Base-by-base conservation (phyloP, 2,329 filamentous ascomycete species). In the Cercospora sp. region DNA sequence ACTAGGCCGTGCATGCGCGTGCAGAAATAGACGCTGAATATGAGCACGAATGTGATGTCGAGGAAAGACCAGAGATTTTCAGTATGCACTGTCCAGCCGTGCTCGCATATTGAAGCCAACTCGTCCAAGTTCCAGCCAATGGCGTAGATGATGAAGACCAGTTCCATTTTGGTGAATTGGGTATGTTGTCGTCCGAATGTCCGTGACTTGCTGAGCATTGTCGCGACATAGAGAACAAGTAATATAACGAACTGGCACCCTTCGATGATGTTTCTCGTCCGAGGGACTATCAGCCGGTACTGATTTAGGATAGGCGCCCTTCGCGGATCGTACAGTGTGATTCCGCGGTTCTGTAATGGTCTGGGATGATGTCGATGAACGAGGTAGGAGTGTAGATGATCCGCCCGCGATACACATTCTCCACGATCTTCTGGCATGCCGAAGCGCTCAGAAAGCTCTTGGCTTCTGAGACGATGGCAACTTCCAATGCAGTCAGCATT, bases 21-120 rank as follows among this genome's bases (percentile, higher is more conserved):
- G 30, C 86, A 78, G 6, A 93, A 82, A 77, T 94, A 95, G 16
- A 85, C 80, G 73, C 85, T 82, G 76, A 91, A 95, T 34, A 95
- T 89, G 51, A 84, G 74, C n/a, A 89, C 86, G 74, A 94, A 96
- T 4, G 88, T 88, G 58, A 94, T 88, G 77, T 95, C 92, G 16
- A 96, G 85, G 74, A 96, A 95, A 0, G 91, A 93, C 92, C 92
- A 96, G 3, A 96, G 82, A 73, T 95, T 94, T 77, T 96, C 91
- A 0, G 92, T 93, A 75, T 95, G 94, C 1, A 95, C 92, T 67
- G 88, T 87, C 91, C 91, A 88, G 61, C 86, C 85, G 76, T 95
- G 92, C 71, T 92, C 91, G 16, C 92, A 79, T 30, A 93, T 89
- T 0, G 91, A 92, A 1, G 90, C 89, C 74, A 92, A 87, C 75